Evolutionary conservation across 129 eudicot species (phyloP).

Genomic region (Oenanthe sinensis): DNA sequence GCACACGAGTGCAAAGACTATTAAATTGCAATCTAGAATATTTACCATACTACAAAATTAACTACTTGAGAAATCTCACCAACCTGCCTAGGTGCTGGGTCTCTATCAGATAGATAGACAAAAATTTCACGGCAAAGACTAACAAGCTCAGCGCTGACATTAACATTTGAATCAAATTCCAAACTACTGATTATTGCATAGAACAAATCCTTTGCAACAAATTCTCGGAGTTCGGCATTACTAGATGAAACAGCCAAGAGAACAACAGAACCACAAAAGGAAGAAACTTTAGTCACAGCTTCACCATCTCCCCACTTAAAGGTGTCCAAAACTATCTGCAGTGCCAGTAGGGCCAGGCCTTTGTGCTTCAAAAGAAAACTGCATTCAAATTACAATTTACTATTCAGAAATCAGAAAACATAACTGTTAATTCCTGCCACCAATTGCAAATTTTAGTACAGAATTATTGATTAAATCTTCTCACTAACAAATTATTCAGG

Average conservation of each 20-base stretch:
- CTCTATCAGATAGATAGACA: constrained; percentile 53
- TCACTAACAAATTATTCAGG: background rate
- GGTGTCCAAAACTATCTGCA: constrained; percentile 68
- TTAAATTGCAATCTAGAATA: background rate
- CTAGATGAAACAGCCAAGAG: constrained; percentile 53
- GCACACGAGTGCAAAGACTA: background rate
- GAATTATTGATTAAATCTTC: constrained; percentile 9
- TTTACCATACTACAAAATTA: background rate
- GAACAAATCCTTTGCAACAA: constrained; percentile 78
- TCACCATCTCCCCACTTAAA: constrained; percentile 87
- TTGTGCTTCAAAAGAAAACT: constrained; percentile 63
- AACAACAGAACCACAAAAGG: constrained; percentile 65
- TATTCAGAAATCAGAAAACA: background rate
- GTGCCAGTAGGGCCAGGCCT: constrained; percentile 58
- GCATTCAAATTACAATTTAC: constrained; percentile 20
- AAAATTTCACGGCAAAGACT: constrained; percentile 79
- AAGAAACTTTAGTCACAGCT: constrained; percentile 50
- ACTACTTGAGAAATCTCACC: constrained; percentile 12
- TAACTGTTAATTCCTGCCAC: background rate
- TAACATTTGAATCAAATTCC: constrained; percentile 75
- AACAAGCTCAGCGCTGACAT: constrained; percentile 56
- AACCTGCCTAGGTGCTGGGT: constrained; percentile 87
- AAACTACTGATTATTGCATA: constrained; percentile 66
- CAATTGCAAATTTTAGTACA: background rate
- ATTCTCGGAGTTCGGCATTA: constrained; percentile 60